Base-by-base conservation (phyloP, 495 filamentous ascomycete species). In the Lindgomyces ingoldianus region DNA sequence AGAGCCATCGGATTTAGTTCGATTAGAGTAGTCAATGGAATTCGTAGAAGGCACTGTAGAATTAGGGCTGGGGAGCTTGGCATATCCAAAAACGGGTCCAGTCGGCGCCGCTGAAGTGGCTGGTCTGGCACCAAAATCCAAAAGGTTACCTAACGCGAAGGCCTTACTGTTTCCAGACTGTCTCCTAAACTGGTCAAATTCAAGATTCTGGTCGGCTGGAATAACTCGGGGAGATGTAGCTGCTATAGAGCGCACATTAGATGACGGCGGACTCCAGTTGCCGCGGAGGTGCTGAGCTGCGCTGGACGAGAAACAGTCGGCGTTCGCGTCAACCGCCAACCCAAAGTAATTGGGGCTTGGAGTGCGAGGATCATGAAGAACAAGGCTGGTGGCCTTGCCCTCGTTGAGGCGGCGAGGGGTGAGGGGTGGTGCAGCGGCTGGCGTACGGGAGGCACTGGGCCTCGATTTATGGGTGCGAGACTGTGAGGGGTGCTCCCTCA, bases 341-440 rank as follows among this genome's bases (percentile, higher is more conserved):
- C 87, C 88, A 67, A 96, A 96, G 74, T 96, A 96, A 72, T 88
- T 91, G 19, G 90, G 88, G 71, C 88, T 91, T 19, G 87, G 73
- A 4, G 81, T 74, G 29, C 78, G 75, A 46, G 70, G 36, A 21
- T 55, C 68, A 21, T 60, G 50, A 29, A 51, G 24, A 41, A 48
- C 33, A 24, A 22, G 50, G 46, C 41, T 27, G 11, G 68, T 63
- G n/a, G 64, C 56, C 21, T 56, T 53, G 21, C 47, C 3, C 1
- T 70, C 67, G 46, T 67, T 64, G 21, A 62, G n/a, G 30, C 50
- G 55, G 9, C 56, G 59, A 8, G 68, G 51, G 1, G 64, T 44
- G 2, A 68, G 25, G 24, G 64, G 39, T 0, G 59, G 49, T 4
- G 50, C 50, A 12, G 60, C 26, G n/a, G 57, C 21, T 19, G 47